Evolutionary conservation across 2,329 filamentous ascomycete genomes (phyloP), one percentile per base, ranked within the genome.

Genomic region (Fusarium siculi): DNA sequence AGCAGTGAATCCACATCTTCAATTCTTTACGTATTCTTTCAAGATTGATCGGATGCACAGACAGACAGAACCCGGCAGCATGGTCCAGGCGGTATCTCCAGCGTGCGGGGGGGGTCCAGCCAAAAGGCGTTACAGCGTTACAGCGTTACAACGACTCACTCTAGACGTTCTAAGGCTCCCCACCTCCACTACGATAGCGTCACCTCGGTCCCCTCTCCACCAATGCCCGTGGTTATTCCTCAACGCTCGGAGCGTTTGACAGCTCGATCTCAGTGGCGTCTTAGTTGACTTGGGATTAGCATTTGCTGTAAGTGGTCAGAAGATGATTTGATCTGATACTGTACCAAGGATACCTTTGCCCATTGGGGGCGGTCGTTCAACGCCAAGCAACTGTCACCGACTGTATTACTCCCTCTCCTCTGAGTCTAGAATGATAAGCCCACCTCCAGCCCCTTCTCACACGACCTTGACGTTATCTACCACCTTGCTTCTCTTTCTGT

Each of bases 391-490:
- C 50, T 49, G 68, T 75, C 65, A 74, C 63, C 63, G 61, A 70
- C 44, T 44, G 50, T 64, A 63, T 47, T 53, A 44, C 64, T 62
- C 47, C 44, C 32, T 30, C 36, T 32, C 37, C 19, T 23, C 36
- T 30, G 39, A 42, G 50, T 32, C 63, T 54, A 70, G 53, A 57
- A 73, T 74, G 75, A 77, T 77, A 75, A 77, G 75, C 76, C 68
- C 70, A 73, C 73, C 58, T 72, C 64, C 71, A 66, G 71, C 71
- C 74, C 71, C 73, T 73, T 73, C 68, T 66, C 66, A 62, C 66
- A 53, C 52, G 55, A 69, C 46, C 59, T 69, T 39, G 58, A 66
- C 42, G 42, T 68, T 68, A 44, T 66, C 63, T 64, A 52, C 44
- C 49, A 34, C 42, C 39, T 49, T 61, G 34, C 62, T 54, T n/a